Percentiles rank a stretch among this genome's conserved stretches.
Conservation (phyloP, 176 grass and related monocot genomes). For the Musa troglodytarum region DNA sequence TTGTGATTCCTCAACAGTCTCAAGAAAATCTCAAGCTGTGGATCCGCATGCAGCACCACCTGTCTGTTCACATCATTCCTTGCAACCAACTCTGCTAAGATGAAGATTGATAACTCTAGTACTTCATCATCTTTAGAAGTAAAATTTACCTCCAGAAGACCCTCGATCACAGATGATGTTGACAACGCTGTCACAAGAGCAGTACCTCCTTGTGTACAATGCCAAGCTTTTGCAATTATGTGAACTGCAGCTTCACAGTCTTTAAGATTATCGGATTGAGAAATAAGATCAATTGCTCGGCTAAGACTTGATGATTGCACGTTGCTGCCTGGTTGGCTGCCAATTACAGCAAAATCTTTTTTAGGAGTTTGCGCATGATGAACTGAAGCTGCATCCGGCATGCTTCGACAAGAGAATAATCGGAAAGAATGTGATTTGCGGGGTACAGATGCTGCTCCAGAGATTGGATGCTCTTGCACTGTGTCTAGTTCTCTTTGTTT, state of each 20-base stretch:
- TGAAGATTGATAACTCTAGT: slow-evolving; percentile 67
- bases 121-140: slow-evolving; percentile 86
- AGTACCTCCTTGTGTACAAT: slow-evolving; percentile 36
- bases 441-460: slow-evolving; percentile 28
- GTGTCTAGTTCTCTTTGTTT: slow-evolving; percentile 31
- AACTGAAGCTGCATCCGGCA: slow-evolving; percentile 59
- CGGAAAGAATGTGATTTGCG: slow-evolving; percentile 69
- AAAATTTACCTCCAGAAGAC: slow-evolving; percentile 86
- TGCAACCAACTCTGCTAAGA: slow-evolving; percentile 58
- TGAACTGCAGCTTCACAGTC: slow-evolving; percentile 60
- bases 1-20: slow-evolving; percentile 61
- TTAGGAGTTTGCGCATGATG: slow-evolving; percentile 48
- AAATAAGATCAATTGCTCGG: slow-evolving; percentile 60
- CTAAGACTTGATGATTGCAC: slow-evolving; percentile 43
- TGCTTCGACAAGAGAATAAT: slow-evolving; percentile 64
- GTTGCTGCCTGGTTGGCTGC: slow-evolving; percentile 33
- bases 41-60: slow-evolving; percentile 82
- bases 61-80: slow-evolving; percentile 74
- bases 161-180: slow-evolving; percentile 71
- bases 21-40: slow-evolving; percentile 90
- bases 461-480: slow-evolving; percentile 28
- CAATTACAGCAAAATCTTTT: slow-evolving; percentile 36
- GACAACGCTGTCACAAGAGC: slow-evolving; percentile 42
- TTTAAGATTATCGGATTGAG: slow-evolving; percentile 59
- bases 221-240: slow-evolving; percentile 62